Percentiles rank a stretch among this genome's conserved stretches.
Conservation (phyloP, 2,329 filamentous ascomycete genomes). For the Monosporascus sp. region DNA sequence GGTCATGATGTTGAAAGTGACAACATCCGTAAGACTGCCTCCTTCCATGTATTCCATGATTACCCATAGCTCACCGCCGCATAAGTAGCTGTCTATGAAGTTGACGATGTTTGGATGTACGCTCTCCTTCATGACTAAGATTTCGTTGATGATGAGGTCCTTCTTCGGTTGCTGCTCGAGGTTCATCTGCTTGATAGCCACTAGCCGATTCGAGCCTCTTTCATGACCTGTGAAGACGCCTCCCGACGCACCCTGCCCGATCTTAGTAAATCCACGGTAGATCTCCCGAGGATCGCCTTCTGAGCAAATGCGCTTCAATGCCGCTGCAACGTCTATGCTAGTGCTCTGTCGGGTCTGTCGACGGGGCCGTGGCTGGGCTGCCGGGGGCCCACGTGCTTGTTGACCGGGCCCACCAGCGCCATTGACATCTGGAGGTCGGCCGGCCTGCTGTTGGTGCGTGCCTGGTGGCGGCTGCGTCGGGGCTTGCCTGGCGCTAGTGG, state of each 20-base stretch:
- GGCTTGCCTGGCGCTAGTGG: constrained; percentile 65
- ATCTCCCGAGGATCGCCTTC: constrained; percentile 83
- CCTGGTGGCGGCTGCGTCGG: constrained; percentile 45
- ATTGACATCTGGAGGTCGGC: constrained; percentile 24
- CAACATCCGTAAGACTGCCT: constrained; percentile 93
- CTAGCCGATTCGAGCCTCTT: constrained; percentile 74
- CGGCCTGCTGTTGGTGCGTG: constrained; percentile 43
- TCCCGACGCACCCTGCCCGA: constrained; percentile 94
- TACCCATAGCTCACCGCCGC: constrained; percentile 89
- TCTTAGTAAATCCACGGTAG: constrained; percentile 86
- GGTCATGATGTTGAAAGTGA: constrained; percentile 99
- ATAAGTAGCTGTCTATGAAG: constrained; percentile 95
- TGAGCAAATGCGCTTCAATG: constrained; percentile 84
- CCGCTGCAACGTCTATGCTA: constrained; percentile 73
- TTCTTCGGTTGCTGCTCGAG: constrained; percentile 98
- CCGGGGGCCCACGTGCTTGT: constrained; percentile 32
- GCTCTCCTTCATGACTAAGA: constrained; percentile 98
- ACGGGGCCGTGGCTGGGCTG: constrained; percentile 59
- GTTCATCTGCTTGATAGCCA: constrained; percentile 99
- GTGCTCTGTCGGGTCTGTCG: constrained; percentile 76
- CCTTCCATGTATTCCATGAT: constrained; percentile 99
- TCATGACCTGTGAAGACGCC: constrained; percentile 93
- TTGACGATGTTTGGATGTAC: constrained; percentile 98
- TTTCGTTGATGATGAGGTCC: constrained; percentile 98
- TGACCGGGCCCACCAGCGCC: constrained; percentile 20